These are phyloP conservation scores for Moniliella sp. DNA, from an alignment of 1,284 basidiomycete genomes.

Conservation along the genomic window DNA sequence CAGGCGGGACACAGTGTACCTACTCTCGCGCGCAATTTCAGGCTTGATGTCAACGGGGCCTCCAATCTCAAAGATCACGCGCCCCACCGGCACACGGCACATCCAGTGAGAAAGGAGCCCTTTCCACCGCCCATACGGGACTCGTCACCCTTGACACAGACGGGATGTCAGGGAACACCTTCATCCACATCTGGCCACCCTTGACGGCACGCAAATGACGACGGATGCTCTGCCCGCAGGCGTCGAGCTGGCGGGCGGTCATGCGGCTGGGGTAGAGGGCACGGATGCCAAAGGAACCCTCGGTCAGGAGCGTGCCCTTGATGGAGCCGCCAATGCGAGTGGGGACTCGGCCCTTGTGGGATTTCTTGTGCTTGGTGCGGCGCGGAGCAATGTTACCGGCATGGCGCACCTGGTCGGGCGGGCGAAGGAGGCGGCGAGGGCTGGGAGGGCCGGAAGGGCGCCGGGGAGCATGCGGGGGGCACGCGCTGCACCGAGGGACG, in stretches of 20 bases:
- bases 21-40: conserved; percentile 77
- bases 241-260: conserved; percentile 71
- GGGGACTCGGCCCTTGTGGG: conserved; percentile 60
- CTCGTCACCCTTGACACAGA: conserved; percentile 96
- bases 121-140: conserved; percentile 99
- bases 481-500: no score
- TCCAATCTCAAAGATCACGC: conserved; percentile 82
- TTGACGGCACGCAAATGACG: conserved; percentile 76
- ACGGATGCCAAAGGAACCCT: conserved; percentile 73
- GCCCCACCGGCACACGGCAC: conserved; percentile 72
- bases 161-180: conserved; percentile 86
- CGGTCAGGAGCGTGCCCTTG: conserved; percentile 80
- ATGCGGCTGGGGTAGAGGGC: conserved; percentile 64
- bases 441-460: no score
- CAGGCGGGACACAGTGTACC: conserved; percentile 12
- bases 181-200: conserved; percentile 63
- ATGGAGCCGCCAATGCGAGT: conserved; percentile 54
- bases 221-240: conserved; percentile 68
- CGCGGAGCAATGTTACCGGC: conserved; percentile 72
- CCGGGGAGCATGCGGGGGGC: no score
- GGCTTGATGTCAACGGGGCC: conserved; percentile 62
- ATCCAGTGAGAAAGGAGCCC: conserved; percentile 76
- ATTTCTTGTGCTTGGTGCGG: conserved; percentile 57
- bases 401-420: no score
- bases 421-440: no score